Evolutionary conservation across 108 stramenopile species (phyloP).

Genomic region (Chaetoceros muelleri): DNA sequence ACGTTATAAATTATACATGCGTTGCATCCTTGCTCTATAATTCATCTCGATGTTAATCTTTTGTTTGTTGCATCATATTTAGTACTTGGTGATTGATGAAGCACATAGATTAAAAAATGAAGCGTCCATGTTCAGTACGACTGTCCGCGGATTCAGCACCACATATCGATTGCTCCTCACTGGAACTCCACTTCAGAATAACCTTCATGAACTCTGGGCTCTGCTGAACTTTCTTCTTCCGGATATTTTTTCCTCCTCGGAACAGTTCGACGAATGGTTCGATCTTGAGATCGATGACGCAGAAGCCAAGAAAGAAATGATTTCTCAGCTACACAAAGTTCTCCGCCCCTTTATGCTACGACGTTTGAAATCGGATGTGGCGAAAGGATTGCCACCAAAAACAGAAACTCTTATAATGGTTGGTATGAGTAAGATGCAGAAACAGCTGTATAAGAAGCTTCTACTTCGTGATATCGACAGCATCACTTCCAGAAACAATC

Average conservation of each 20-base stretch:
- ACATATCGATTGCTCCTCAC: slow-evolving; percentile 92
- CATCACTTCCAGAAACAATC: slow-evolving; percentile 54
- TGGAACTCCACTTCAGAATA: slow-evolving; percentile 98
- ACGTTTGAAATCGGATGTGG: slow-evolving; percentile 89
- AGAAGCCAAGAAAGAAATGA: slow-evolving; percentile 88
- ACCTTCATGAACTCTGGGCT: slow-evolving; percentile 87
- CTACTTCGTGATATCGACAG: slow-evolving; percentile 80
- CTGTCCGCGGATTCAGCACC: slow-evolving; percentile 82
- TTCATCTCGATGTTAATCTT: not conserved
- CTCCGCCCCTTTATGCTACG: slow-evolving; percentile 98
- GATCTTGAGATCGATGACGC: slow-evolving; percentile 79
- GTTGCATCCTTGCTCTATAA: not conserved
- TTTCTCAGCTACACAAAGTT: slow-evolving; percentile 95
- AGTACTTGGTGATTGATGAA: slow-evolving; percentile 95
- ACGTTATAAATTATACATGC: not conserved
- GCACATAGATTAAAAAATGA: slow-evolving; percentile 97
- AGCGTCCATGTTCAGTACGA: slow-evolving; percentile 78
- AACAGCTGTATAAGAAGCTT: slow-evolving; percentile 88
- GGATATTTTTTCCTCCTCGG: slow-evolving; percentile 78
- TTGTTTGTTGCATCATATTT: not conserved
- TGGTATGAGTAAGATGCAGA: slow-evolving; percentile 86
- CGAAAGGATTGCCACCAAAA: slow-evolving; percentile 81
- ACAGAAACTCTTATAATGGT: slow-evolving; percentile 91
- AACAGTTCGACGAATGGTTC: slow-evolving; percentile 94
- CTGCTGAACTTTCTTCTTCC: slow-evolving; percentile 89